Conservation (phyloP, 345 rosid genomes). For the Viola odorata region DNA sequence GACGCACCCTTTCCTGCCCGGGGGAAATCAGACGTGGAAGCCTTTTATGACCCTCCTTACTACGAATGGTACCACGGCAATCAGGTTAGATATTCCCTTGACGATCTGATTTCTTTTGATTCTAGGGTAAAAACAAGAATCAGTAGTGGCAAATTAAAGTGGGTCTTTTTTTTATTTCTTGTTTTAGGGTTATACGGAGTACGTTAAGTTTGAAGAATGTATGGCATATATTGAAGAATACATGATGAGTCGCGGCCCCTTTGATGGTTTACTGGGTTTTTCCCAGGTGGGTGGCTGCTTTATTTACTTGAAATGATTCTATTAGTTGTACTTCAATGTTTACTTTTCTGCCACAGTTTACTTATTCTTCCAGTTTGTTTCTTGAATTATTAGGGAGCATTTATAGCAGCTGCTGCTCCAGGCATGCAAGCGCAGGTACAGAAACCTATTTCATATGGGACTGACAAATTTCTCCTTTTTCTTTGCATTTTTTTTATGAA, state of each 20-base stretch:
- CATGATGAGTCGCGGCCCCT: constrained; percentile 43
- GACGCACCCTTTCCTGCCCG: constrained; percentile 40
- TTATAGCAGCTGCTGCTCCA: constrained; percentile 41
- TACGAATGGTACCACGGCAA: constrained; percentile 46
- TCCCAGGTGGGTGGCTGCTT: constrained; percentile 31
- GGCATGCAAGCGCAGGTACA: constrained; percentile 42
- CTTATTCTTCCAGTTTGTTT: neutral
- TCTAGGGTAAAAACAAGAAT: neutral
- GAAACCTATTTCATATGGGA: neutral
- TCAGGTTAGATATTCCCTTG: constrained; percentile 19
- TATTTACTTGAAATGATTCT: neutral
- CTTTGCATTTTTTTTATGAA: neutral
- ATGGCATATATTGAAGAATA: constrained; percentile 35
- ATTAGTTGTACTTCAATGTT: neutral
- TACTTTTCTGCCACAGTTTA: neutral
- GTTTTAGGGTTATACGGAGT: constrained; percentile 27
- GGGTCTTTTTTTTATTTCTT: neutral
- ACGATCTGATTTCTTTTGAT: neutral
- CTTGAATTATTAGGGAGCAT: constrained; percentile 32
- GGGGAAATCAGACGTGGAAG: constrained; percentile 36
- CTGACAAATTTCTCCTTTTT: neutral
- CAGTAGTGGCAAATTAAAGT: neutral
- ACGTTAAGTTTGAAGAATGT: constrained; percentile 36
- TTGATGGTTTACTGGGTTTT: constrained; percentile 46
- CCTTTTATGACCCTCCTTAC: constrained; percentile 50